These are phyloP conservation scores for Phytopythium chamaehyphon DNA, from an alignment of 352 stramenopile species.

Conservation along the genomic window DNA sequence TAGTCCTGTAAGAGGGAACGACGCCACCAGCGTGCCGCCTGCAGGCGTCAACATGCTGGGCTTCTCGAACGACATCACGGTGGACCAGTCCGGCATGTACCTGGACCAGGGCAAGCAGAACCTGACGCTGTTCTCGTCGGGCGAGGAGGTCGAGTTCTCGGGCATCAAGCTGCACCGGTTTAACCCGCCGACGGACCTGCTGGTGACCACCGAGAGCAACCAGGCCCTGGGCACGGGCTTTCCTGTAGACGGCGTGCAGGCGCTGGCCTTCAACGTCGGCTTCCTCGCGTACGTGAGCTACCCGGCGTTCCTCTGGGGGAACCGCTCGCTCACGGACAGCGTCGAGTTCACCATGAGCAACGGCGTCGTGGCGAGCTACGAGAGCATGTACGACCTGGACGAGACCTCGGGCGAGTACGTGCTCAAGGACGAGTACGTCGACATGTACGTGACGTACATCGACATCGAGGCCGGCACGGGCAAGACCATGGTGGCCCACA, in stretches of 20 bases:
- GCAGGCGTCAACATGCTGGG: conserved; percentile 43
- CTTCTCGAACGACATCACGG: conserved; percentile 35
- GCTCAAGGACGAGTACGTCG: conserved; percentile 47
- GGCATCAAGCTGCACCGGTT: conserved; percentile 56
- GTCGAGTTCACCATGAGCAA: conserved; percentile 52
- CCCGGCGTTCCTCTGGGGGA: conserved; percentile 54
- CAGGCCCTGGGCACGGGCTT: conserved; percentile 33
- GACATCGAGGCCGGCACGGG: conserved; percentile 68
- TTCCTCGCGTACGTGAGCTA: conserved; percentile 62
- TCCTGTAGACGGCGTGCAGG: conserved; percentile 51
- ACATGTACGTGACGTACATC: conserved; percentile 50
- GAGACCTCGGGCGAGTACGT: conserved; percentile 13
- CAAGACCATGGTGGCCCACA: conserved; percentile 62
- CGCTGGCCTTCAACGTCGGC: conserved; percentile 37
- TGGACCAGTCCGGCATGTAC: conserved; percentile 41
- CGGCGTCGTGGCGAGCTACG: conserved; percentile 30
- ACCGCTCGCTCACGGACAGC: conserved; percentile 33
- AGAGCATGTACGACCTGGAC: conserved; percentile 40
- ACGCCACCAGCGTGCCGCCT: conserved; percentile 41
- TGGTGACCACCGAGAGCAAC: conserved; percentile 18
- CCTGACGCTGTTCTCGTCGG: conserved; percentile 44
- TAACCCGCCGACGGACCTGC: conserved; percentile 26
- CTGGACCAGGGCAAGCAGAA: conserved; percentile 55
- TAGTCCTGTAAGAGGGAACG: conserved; percentile 43
- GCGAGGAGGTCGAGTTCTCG: conserved; percentile 35